phyloP scores from a whole-genome alignment of 1,284 basidiomycete species.

The Caloboletus firmus region DNA sequence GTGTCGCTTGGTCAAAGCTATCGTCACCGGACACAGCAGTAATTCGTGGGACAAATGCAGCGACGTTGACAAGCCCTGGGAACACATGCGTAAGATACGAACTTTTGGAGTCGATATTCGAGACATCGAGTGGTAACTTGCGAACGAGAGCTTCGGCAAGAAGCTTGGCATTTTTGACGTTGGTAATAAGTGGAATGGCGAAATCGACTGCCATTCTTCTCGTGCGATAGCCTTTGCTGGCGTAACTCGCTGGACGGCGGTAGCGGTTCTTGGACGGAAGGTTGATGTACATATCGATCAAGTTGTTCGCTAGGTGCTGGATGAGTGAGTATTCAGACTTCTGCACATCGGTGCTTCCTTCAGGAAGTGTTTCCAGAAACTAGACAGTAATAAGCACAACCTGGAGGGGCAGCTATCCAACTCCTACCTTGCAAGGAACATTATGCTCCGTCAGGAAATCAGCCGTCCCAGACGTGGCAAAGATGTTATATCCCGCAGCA shows the following conservation, averaged over 20 bases:
- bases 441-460: constrained; percentile 91
- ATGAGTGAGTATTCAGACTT: constrained; percentile 96
- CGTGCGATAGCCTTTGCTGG: constrained; percentile 95
- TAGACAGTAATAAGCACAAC: constrained; percentile 33
- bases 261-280: constrained; percentile 98
- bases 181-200: constrained; percentile 95
- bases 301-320: constrained; percentile 92
- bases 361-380: constrained; percentile 88
- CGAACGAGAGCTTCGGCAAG: constrained; percentile 94
- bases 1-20: constrained; percentile 70
- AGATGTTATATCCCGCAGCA: constrained; percentile 93
- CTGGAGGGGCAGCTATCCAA: background rate
- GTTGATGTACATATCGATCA: constrained; percentile 99
- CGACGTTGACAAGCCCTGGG: constrained; percentile 90
- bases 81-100: constrained; percentile 89
- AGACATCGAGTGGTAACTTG: constrained; percentile 84
- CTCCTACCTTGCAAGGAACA: constrained; percentile 76
- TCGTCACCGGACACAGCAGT: constrained; percentile 53
- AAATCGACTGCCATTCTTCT: constrained; percentile 99
- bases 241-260: constrained; percentile 94
- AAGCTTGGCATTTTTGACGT: constrained; percentile 98
- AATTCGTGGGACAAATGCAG: constrained; percentile 83
- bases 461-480: constrained; percentile 95
- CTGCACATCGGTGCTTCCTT: constrained; percentile 73
- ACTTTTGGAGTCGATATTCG: constrained; percentile 92